Percentiles rank a stretch among this genome's conserved stretches.
Evolutionary conservation across 2,329 filamentous ascomycete species (phyloP).

Genomic region (Raffaelea albimanens): DNA sequence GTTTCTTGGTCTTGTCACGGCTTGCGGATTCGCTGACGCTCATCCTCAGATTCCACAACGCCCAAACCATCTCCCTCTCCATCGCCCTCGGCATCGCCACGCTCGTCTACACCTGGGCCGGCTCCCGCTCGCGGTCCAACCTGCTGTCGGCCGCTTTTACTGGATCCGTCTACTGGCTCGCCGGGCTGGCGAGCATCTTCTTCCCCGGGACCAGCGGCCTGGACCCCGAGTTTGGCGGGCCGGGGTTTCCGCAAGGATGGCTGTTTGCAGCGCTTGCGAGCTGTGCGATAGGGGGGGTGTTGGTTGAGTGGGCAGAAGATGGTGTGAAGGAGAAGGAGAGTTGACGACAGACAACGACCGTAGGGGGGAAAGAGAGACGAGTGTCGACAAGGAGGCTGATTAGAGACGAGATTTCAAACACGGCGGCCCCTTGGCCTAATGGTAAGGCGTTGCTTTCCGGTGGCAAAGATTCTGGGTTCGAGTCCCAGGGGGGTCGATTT

Average conservation of each 20-base stretch:
- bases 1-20: no score
- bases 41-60: constrained; percentile 28
- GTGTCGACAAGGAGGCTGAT: no score
- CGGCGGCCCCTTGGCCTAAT: no score
- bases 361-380: no score
- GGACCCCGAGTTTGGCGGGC: constrained; percentile 33
- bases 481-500: no score
- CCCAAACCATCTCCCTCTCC: constrained; percentile 31
- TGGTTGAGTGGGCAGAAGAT: constrained; percentile 3
- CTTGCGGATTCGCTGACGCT: no score
- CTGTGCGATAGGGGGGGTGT: constrained; percentile 5
- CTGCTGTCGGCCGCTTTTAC: constrained; percentile 24
- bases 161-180: constrained; percentile 31
- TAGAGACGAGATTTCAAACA: no score
- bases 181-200: constrained; percentile 25
- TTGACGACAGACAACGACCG: no score
- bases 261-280: constrained; percentile 20
- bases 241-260: constrained; percentile 29
- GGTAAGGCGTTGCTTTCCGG: no score
- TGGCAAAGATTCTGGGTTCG: no score
- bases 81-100: constrained; percentile 27
- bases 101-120: constrained; percentile 28
- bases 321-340: no score
- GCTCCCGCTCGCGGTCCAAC: constrained; percentile 9
- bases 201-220: constrained; percentile 29